Conservation (phyloP, 345 rosid species). For the Eucalyptus brandiana region DNA sequence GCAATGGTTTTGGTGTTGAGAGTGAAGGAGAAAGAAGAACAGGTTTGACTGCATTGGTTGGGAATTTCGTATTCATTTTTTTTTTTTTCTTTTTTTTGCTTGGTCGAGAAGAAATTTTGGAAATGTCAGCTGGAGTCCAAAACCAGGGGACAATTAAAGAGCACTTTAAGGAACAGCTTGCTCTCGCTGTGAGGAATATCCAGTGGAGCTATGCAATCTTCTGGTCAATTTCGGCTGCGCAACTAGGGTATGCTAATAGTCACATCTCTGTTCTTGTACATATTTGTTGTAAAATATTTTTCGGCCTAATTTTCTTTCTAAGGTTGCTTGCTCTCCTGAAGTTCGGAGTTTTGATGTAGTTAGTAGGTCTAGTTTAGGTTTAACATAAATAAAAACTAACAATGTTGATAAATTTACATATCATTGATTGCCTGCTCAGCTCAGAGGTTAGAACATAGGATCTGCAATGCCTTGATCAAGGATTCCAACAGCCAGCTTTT, state of each 20-base stretch:
- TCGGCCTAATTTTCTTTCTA: not conserved
- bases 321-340: not conserved
- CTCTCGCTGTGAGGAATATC: constrained; percentile 69
- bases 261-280: not conserved
- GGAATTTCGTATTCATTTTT: not conserved
- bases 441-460: not conserved
- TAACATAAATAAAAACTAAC: not conserved
- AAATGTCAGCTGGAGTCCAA: not conserved
- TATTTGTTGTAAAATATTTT: not conserved
- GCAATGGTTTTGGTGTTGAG: not conserved
- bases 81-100: not conserved
- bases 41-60: not conserved
- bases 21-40: not conserved
- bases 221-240: constrained; percentile 74
- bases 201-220: constrained; percentile 95
- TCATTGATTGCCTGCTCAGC: not conserved
- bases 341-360: not conserved
- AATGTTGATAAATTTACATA: not conserved
- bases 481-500: not conserved
- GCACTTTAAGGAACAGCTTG: constrained; percentile 65
- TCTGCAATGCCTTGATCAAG: not conserved
- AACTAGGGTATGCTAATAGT: constrained; percentile 48
- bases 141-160: constrained; percentile 26
- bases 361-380: not conserved
- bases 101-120: not conserved